phyloP scores from a whole-genome alignment of 2,329 filamentous ascomycete genomes.

The Lasiodiplodia sp. region DNA sequence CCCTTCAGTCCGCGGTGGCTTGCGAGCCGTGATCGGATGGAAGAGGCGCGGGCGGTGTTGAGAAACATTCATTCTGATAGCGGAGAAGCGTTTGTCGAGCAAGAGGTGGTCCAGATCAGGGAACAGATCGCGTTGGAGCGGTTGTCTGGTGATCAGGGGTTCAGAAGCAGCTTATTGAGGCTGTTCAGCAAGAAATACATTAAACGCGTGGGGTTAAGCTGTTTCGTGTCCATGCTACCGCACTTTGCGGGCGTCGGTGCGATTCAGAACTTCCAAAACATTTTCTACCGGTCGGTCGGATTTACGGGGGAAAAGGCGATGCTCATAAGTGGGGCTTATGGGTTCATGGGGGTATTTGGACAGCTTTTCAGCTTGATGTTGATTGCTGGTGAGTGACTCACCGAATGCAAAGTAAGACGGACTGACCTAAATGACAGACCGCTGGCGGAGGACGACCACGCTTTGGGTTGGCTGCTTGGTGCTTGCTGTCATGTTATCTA shows the following conservation, averaged over 20 bases:
- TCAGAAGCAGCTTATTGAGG: conserved; percentile 36
- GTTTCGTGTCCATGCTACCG: background rate
- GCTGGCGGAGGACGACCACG: conserved; percentile 1
- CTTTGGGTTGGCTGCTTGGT: conserved; percentile 2
- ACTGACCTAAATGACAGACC: background rate
- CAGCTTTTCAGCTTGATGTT: background rate
- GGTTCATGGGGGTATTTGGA: background rate
- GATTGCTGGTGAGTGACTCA: background rate
- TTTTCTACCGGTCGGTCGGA: background rate
- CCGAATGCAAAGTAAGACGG: background rate
- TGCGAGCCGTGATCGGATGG: conserved; percentile 67
- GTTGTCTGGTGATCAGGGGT: conserved; percentile 33
- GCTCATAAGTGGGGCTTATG: background rate
- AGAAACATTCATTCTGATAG: conserved; percentile 38
- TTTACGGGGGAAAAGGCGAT: background rate
- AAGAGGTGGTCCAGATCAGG: conserved; percentile 40
- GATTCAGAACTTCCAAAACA: conserved; percentile 5
- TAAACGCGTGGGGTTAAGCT: background rate
- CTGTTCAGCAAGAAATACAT: conserved; percentile 33
- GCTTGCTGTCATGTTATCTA: background rate
- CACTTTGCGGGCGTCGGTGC: background rate
- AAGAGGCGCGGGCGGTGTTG: conserved; percentile 69
- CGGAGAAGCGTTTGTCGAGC: conserved; percentile 34
- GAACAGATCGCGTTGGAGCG: conserved; percentile 39
- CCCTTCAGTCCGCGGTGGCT: conserved; percentile 87